Base-by-base conservation (phyloP, 2,329 filamentous ascomycete species). In the Scleromitrula shiraiana region DNA sequence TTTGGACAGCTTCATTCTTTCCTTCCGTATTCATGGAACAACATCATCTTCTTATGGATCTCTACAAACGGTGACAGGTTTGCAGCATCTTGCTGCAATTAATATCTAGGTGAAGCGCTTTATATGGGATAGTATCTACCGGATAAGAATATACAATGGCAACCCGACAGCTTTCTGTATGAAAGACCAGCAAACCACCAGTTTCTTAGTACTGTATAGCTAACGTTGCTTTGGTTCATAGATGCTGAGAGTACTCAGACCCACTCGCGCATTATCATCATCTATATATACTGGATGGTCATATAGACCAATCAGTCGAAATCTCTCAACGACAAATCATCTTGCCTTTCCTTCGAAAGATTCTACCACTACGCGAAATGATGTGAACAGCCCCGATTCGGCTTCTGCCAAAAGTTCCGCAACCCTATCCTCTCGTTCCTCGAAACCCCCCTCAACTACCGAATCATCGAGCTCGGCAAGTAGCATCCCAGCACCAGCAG, bases 81-180 rank as follows among this genome's bases (percentile, higher is more conserved):
- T 51, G 61, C 61, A 58, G 61, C 59, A 57, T 57, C 50, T 59
- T 8, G 60, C 61, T 64, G 61, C 60, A 33, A 15, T 17, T 9
- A 15, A 22, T 3, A 9, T 19, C 53, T 36, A 30, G 39, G n/a
- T 17, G 9, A 40, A 44, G 14, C 26, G 19, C 38, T 7, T 19
- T 24, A 37, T 9, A 46, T 43, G 42, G 44, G 32, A 49, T 43
- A 46, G n/a, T 24, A 14, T 40, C 33, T 8, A 22, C 20, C 24
- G 24, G 40, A 47, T 2, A 12, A 26, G 23, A 39, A 24, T n/a
- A 30, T 37, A 55, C 54, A 57, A 63, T 63, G 60, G 52, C 60
- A 48, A 46, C 50, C 39, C 52, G 54, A 32, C 51, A 52, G 35
- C 48, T 57, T 39, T 49, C 55, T 37, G 60, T 62, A 55, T 56